A percentile compares a stretch with the other conserved stretches of the same genome.
Evolutionary conservation across 2,329 filamentous ascomycete genomes (phyloP).

Genomic region (Coniochaeta pulveracea): DNA sequence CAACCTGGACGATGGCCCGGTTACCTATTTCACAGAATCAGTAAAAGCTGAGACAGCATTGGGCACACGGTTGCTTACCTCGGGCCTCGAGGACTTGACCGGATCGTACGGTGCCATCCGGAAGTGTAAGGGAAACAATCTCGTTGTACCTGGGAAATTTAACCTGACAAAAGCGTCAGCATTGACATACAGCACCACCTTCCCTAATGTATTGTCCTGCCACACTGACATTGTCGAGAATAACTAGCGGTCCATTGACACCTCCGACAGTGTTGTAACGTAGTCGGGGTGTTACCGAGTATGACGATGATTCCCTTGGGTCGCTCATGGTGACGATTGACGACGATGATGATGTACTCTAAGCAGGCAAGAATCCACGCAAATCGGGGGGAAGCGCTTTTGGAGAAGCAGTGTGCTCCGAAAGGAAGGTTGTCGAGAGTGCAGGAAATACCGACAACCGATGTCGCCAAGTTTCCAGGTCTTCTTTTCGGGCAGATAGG

Average conservation of each 20-base stretch:
- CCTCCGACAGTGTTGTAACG: constrained; percentile 97
- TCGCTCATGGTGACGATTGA: constrained; percentile 36
- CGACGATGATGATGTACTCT: too few relatives aligned
- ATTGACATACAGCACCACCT: neutral
- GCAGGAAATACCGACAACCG: too few relatives aligned
- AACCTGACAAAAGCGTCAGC: constrained; percentile 46
- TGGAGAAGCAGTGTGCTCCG: constrained; percentile 4
- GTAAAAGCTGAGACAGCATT: neutral
- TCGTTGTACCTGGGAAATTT: constrained; percentile 98
- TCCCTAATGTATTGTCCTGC: constrained; percentile 9
- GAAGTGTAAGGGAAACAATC: constrained; percentile 90
- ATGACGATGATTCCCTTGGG: constrained; percentile 47
- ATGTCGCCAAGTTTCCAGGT: too few relatives aligned
- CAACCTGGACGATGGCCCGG: constrained; percentile 89
- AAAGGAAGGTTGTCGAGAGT: neutral
- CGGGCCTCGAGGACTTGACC: constrained; percentile 95
- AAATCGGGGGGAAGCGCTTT: too few relatives aligned
- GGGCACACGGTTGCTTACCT: constrained; percentile 58
- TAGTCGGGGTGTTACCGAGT: constrained; percentile 51
- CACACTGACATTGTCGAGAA: constrained; percentile 77
- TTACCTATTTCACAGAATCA: constrained; percentile 46
- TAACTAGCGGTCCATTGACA: constrained; percentile 95
- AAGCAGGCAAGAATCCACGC: too few relatives aligned
- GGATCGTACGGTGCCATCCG: constrained; percentile 86
- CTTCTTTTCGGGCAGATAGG: too few relatives aligned